A percentile compares a stretch with the other conserved stretches of the same genome.
Evolutionary conservation across 192 early-diverging fungal genomes (phyloP).

Genomic region (Phlyctochytrium bullatum): DNA sequence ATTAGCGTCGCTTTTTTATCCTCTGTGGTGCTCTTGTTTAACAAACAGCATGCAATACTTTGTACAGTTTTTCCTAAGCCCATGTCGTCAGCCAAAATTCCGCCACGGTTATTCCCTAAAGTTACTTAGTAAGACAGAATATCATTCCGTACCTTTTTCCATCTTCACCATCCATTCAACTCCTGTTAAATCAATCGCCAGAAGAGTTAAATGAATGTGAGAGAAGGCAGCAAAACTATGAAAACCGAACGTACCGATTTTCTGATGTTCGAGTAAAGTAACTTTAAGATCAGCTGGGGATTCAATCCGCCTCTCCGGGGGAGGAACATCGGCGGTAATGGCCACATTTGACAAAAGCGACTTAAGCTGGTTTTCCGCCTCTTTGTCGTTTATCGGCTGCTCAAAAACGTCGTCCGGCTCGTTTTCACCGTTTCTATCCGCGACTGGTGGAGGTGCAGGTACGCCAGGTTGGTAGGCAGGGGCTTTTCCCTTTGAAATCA

Average conservation of each 20-base stretch:
- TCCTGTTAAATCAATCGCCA: too few relatives aligned
- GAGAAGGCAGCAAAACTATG: too few relatives aligned
- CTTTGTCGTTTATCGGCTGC: slow-evolving; percentile 22
- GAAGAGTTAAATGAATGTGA: too few relatives aligned
- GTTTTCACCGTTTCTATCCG: neutral
- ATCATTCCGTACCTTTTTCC: slow-evolving; percentile 23
- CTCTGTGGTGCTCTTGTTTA: slow-evolving; percentile 43
- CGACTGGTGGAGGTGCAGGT: neutral
- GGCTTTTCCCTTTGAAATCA: neutral
- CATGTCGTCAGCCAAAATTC: slow-evolving; percentile 45
- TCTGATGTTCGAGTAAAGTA: slow-evolving; percentile 43
- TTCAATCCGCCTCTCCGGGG: slow-evolving; percentile 21
- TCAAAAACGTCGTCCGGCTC: slow-evolving; percentile 9
- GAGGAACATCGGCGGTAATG: slow-evolving; percentile 27
- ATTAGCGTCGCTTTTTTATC: slow-evolving; percentile 67
- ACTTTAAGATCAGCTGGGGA: slow-evolving; percentile 30
- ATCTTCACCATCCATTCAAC: slow-evolving; percentile 41
- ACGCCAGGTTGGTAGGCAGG: neutral
- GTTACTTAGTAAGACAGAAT: neutral
- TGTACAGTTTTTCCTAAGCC: slow-evolving; percentile 78
- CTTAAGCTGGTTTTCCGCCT: slow-evolving; percentile 30
- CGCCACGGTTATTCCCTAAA: slow-evolving; percentile 19
- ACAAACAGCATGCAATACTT: slow-evolving; percentile 59
- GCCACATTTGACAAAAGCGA: slow-evolving; percentile 34
- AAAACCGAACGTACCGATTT: slow-evolving; percentile 15